Evolutionary conservation across 2,329 filamentous ascomycete species (phyloP).

Genomic region (Albifimbria verrucaria): DNA sequence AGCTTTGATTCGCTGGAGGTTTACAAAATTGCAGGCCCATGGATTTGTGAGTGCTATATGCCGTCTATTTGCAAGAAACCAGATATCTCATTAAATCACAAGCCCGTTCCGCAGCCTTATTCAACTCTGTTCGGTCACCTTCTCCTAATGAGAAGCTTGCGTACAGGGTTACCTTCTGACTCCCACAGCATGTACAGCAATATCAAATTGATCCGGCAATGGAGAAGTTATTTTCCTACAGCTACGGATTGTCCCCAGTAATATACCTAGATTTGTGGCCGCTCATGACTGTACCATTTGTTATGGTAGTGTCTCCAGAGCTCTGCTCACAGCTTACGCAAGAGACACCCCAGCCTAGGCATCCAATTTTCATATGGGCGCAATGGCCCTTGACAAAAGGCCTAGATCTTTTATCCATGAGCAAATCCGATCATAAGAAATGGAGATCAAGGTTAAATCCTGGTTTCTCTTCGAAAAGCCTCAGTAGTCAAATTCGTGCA

Average conservation of each 20-base stretch:
- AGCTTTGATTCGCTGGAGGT: not conserved
- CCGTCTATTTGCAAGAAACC: not conserved
- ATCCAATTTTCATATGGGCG: not conserved
- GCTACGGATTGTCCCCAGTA: not conserved
- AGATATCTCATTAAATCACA: not conserved
- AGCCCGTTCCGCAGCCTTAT: not conserved
- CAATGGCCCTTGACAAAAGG: not conserved
- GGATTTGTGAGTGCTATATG: not conserved
- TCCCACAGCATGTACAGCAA: not conserved
- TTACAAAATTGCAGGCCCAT: not conserved
- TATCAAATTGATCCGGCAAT: not conserved
- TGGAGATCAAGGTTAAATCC: not conserved
- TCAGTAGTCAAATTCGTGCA: not conserved
- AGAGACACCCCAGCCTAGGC: not conserved
- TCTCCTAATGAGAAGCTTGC: not conserved
- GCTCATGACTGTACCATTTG: not conserved
- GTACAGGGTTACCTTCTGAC: not conserved
- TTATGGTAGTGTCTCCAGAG: not conserved
- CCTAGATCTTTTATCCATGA: not conserved
- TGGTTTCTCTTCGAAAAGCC: not conserved
- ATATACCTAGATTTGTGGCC: not conserved
- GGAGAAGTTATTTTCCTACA: not conserved
- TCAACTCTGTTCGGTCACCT: not conserved
- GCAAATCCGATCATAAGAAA: not conserved
- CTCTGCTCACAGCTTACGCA: not conserved